Conservation (phyloP, 192 early-diverging fungal species). For the Linnemannia exigua region DNA sequence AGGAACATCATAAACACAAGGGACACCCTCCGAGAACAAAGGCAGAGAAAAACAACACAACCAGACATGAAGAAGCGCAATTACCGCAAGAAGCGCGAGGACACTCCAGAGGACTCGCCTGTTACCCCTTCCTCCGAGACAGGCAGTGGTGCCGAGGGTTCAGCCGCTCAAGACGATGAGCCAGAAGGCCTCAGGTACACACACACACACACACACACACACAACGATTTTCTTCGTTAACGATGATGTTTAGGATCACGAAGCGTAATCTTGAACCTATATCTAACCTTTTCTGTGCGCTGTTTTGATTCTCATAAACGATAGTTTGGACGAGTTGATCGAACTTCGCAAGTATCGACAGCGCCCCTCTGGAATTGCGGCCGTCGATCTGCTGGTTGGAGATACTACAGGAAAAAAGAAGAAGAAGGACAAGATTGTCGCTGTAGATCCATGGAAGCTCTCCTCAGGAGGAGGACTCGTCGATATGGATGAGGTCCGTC, state of each 20-base stretch:
- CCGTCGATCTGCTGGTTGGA: constrained; percentile 68
- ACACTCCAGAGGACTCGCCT: constrained; percentile 30
- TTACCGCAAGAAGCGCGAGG: constrained; percentile 45
- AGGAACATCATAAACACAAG: not conserved
- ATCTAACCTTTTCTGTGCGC: no score
- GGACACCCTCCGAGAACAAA: not conserved
- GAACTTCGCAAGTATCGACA: constrained; percentile 73
- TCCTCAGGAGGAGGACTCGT: constrained; percentile 70
- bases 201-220: not conserved
- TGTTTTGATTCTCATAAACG: not conserved
- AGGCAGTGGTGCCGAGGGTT: not conserved
- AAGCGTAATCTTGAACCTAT: not conserved
- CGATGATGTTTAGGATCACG: no score
- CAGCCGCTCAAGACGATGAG: constrained; percentile 14
- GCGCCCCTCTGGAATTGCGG: constrained; percentile 69
- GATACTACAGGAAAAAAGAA: constrained; percentile 65
- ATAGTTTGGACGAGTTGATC: constrained; percentile 64
- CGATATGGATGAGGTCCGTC: constrained; percentile 61
- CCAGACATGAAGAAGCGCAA: constrained; percentile 44
- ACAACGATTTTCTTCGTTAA: no score
- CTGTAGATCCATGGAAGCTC: constrained; percentile 70
- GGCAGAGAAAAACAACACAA: not conserved
- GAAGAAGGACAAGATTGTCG: constrained; percentile 60
- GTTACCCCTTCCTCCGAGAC: not conserved
- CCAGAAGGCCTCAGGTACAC: constrained; percentile 47